Evolutionary conservation across 1,139 yeast species (phyloP).

Genomic region (Taiozyma sp.): DNA sequence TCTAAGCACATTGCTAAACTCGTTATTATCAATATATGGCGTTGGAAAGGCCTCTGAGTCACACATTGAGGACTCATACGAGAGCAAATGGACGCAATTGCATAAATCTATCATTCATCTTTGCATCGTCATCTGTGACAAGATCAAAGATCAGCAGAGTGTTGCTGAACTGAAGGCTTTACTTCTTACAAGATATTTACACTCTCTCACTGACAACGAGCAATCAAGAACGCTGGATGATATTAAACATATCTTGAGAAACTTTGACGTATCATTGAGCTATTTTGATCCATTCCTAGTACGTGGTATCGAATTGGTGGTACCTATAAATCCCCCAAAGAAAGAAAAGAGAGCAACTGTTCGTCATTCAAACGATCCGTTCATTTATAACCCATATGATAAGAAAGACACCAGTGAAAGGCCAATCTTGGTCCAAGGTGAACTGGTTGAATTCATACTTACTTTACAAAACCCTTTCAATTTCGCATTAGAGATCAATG

Average conservation of each 20-base stretch:
- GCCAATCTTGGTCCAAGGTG: conserved; percentile 48
- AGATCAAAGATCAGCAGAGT: conserved; percentile 42
- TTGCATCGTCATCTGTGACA: conserved; percentile 51
- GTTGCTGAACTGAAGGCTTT: conserved; percentile 45
- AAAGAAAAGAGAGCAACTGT: conserved; percentile 7
- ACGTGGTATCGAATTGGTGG: conserved; percentile 41
- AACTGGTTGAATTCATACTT: conserved; percentile 47
- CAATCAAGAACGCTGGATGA: conserved; percentile 33
- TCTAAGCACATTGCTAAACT: conserved; percentile 34
- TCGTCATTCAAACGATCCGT: conserved; percentile 24
- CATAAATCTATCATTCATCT: conserved; percentile 54
- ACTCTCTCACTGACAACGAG: conserved; percentile 45
- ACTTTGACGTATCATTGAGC: conserved; percentile 20
- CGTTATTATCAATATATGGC: conserved; percentile 40
- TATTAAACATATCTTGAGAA: conserved; percentile 23
- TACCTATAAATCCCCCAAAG: conserved; percentile 21
- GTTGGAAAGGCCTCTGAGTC: conserved; percentile 28
- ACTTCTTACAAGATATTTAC: conserved; percentile 50
- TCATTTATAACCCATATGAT: conserved; percentile 34
- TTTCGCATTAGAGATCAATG: conserved; percentile 63
- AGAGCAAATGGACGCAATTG: conserved; percentile 49
- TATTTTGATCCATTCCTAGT: conserved; percentile 76
- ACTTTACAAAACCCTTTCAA: conserved; percentile 77
- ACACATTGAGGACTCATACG: conserved; percentile 18
- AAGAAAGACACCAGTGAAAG: conserved; percentile 13